Evolutionary conservation across 2,329 filamentous ascomycete species (phyloP).

Genomic region (Nigrospora oryzae): DNA sequence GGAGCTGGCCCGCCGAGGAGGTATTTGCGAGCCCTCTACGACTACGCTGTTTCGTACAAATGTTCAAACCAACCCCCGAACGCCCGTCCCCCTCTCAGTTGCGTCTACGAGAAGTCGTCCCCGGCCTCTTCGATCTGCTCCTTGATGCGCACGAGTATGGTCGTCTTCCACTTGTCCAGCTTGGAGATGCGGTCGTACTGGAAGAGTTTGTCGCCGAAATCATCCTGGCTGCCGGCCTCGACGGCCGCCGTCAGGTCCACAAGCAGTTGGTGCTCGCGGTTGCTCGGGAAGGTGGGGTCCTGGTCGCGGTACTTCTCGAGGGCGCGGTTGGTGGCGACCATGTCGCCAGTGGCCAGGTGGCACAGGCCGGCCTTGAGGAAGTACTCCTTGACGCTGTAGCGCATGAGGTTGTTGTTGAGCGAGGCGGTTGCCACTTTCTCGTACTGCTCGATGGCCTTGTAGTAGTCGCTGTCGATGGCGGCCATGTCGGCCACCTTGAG

Average conservation of each 20-base stretch:
- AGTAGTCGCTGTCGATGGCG: constrained; percentile 76
- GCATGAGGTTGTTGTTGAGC: constrained; percentile 86
- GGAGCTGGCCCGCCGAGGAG: too few relatives aligned
- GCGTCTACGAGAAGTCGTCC: constrained; percentile 21
- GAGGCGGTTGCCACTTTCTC: constrained; percentile 74
- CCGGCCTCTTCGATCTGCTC: constrained; percentile 57
- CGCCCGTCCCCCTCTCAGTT: too few relatives aligned
- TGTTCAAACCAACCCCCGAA: too few relatives aligned
- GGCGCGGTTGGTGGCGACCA: constrained; percentile 70
- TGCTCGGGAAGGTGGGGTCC: constrained; percentile 67
- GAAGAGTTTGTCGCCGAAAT: constrained; percentile 78
- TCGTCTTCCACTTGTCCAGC: constrained; percentile 96
- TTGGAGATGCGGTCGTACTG: constrained; percentile 89
- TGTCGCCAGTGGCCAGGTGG: constrained; percentile 65
- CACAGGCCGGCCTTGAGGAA: constrained; percentile 91
- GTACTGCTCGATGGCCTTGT: constrained; percentile 72
- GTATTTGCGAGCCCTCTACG: too few relatives aligned
- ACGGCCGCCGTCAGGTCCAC: constrained; percentile 68
- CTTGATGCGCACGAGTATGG: constrained; percentile 75
- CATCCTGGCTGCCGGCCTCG: constrained; percentile 70
- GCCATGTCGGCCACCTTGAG: constrained; percentile 86
- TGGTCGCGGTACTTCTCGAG: constrained; percentile 75
- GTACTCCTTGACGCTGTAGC: constrained; percentile 92
- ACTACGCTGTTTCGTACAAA: too few relatives aligned
- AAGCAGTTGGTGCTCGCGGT: constrained; percentile 75